Evolutionary conservation across 2,329 filamentous ascomycete genomes (phyloP).

Genomic region (Penicillium frequentans): DNA sequence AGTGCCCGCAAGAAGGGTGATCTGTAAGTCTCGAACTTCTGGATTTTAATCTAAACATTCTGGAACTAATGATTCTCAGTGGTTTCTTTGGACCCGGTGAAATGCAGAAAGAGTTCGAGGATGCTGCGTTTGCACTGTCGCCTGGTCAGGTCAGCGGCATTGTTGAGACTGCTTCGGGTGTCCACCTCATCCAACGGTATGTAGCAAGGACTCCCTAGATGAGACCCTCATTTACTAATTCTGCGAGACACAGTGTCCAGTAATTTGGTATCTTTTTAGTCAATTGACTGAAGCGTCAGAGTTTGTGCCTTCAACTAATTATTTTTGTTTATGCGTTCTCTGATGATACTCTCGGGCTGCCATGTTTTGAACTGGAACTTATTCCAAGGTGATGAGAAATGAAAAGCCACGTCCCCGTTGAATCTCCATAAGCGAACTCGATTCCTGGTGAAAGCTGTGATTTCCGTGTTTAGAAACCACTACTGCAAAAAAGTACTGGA

Average conservation of each 20-base stretch:
- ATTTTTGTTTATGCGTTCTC: not conserved
- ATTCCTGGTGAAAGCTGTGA: not conserved
- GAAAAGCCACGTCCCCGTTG: not conserved
- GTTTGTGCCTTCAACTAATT: not conserved
- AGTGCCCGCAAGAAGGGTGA: constrained; percentile 93
- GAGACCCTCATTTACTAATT: constrained; percentile 2
- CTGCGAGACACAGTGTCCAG: constrained; percentile 22
- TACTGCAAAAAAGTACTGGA: not conserved
- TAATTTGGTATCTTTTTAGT: constrained; percentile 4
- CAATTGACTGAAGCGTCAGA: not conserved
- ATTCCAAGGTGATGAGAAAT: not conserved
- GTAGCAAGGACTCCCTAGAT: constrained; percentile 17
- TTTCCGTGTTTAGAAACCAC: not conserved
- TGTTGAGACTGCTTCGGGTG: constrained; percentile 87
- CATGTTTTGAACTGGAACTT: not conserved
- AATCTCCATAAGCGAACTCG: not conserved
- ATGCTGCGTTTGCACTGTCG: constrained; percentile 87
- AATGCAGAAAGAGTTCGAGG: constrained; percentile 99
- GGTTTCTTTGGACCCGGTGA: constrained; percentile 92
- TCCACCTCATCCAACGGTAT: constrained; percentile 95
- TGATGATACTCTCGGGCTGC: not conserved
- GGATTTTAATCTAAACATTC: not conserved
- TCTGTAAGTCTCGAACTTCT: constrained; percentile 54
- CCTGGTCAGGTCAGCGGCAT: constrained; percentile 82
- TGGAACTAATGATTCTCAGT: constrained; percentile 37